Evolutionary conservation across 768 basidiomycete species (phyloP).

Genomic region (Boletellus ananiceps): DNA sequence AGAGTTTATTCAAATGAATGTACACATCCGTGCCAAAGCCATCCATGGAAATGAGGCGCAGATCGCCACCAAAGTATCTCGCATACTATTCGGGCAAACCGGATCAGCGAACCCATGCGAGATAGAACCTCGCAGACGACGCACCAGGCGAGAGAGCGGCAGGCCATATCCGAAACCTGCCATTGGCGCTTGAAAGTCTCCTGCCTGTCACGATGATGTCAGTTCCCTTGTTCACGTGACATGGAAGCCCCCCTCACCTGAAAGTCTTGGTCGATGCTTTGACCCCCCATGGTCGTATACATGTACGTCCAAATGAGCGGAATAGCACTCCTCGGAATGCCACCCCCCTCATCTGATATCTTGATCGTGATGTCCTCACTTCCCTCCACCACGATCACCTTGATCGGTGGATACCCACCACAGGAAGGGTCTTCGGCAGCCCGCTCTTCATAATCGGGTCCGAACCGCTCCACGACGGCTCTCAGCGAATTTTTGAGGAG

Average conservation of each 20-base stretch:
- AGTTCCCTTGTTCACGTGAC: not conserved
- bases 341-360: constrained; percentile 93
- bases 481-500: constrained; percentile 96
- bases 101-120: not conserved
- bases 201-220: constrained; percentile 39
- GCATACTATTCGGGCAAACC: constrained; percentile 59
- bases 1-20: constrained; percentile 83
- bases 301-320: constrained; percentile 99
- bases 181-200: constrained; percentile 97
- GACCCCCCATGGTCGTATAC: constrained; percentile 81
- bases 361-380: constrained; percentile 99
- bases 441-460: constrained; percentile 67
- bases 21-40: constrained; percentile 96
- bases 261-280: constrained; percentile 73
- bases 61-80: constrained; percentile 90
- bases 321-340: constrained; percentile 80
- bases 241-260: constrained; percentile 19
- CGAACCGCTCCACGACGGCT: constrained; percentile 91
- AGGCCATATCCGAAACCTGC: constrained; percentile 95
- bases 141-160: constrained; percentile 83
- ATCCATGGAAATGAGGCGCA: constrained; percentile 95
- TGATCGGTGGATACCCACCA: constrained; percentile 20
- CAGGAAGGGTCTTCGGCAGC: not conserved
- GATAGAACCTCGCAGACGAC: constrained; percentile 22
- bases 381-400: constrained; percentile 84